These are phyloP conservation scores for Mycena rosella DNA, from an alignment of 768 basidiomycete species.

Conservation along the genomic window DNA sequence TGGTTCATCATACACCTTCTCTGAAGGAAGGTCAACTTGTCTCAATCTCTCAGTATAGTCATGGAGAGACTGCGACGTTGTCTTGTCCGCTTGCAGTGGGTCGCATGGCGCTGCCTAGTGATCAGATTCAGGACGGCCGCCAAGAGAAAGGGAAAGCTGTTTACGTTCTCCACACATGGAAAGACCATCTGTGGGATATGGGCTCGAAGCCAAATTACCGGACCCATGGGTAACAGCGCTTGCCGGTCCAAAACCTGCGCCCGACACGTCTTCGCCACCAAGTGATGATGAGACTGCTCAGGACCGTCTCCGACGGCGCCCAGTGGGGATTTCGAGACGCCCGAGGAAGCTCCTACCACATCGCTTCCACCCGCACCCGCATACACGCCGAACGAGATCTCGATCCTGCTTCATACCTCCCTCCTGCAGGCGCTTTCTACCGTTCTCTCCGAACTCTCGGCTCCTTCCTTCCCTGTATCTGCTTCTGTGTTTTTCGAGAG, in stretches of 20 bases:
- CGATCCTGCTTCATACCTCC: conserved; percentile 67
- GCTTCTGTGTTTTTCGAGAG: conserved; percentile 82
- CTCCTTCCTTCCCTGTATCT: conserved; percentile 77
- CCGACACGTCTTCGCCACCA: background rate
- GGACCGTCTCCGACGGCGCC: conserved; percentile 12
- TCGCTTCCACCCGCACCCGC: conserved; percentile 22
- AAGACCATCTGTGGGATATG: conserved; percentile 80
- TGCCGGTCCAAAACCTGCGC: conserved; percentile 11
- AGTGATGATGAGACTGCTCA: conserved; percentile 21
- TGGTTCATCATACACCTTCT: conserved; percentile 64
- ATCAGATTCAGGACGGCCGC: conserved; percentile 56
- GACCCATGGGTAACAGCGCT: conserved; percentile 52
- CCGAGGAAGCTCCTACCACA: conserved; percentile 14
- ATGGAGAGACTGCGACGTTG: conserved; percentile 48
- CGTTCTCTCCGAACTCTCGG: conserved; percentile 58
- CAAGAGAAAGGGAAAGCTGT: conserved; percentile 84
- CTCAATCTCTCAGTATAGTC: conserved; percentile 65
- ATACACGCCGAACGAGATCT: conserved; percentile 57
- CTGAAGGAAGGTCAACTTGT: conserved; percentile 68
- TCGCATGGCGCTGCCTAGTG: conserved; percentile 69
- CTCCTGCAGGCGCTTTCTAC: conserved; percentile 76
- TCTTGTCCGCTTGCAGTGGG: conserved; percentile 84
- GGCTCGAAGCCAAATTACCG: conserved; percentile 74
- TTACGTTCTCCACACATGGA: conserved; percentile 78
- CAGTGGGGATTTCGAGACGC: background rate